These are phyloP conservation scores for Larix kaempferi DNA, from an alignment of 75 land plant species.

Conservation along the genomic window DNA sequence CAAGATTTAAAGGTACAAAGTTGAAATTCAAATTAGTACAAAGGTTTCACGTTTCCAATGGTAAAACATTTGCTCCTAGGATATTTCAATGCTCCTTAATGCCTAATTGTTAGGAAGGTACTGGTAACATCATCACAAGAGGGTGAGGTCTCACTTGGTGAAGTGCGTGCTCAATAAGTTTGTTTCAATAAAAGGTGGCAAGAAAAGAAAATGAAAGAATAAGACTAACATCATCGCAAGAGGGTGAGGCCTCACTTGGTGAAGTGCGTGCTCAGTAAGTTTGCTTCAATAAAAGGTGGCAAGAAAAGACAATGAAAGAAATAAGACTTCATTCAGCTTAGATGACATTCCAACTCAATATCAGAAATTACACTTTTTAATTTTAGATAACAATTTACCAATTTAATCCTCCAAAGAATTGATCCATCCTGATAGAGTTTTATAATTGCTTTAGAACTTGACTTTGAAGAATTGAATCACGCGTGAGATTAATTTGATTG, in stretches of 20 bases:
- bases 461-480: too few species aligned
- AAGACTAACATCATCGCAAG: not conserved
- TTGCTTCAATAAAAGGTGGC: not conserved
- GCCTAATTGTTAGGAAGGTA: not conserved
- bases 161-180: not conserved
- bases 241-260: not conserved
- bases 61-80: not conserved
- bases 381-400: too few species aligned
- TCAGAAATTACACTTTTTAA: too few species aligned
- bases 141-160: not conserved
- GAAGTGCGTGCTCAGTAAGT: not conserved
- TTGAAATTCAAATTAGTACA: not conserved
- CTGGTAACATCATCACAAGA: not conserved
- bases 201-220: not conserved
- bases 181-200: conserved; percentile 1
- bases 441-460: too few species aligned
- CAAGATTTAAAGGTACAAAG: not conserved
- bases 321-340: not conserved
- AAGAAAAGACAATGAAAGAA: not conserved
- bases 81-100: not conserved
- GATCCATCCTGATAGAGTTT: too few species aligned
- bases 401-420: too few species aligned
- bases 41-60: not conserved
- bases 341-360: not conserved
- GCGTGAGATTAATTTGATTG: too few species aligned